Percentiles rank a stretch among this genome's conserved stretches.
Conservation (phyloP, 2,329 filamentous ascomycete genomes). For the Emmonsia crescens region DNA sequence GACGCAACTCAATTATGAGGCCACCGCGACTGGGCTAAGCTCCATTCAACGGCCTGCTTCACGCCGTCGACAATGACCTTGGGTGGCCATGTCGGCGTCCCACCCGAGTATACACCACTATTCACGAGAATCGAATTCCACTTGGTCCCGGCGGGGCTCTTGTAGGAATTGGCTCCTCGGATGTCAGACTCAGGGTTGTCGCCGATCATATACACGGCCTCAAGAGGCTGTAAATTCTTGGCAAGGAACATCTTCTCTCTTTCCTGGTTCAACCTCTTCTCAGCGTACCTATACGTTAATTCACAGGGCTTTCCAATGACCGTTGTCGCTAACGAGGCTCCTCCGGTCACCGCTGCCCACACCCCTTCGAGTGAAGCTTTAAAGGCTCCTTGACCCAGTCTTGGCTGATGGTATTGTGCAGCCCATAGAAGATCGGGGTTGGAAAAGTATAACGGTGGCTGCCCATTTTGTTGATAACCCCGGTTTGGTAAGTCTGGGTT, state of each 20-base stretch:
- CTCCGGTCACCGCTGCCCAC: slow-evolving; percentile 62
- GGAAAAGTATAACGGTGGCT: slow-evolving; percentile 74
- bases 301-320: slow-evolving; percentile 75
- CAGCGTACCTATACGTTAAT: slow-evolving; percentile 73
- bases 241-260: slow-evolving; percentile 39
- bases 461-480: slow-evolving; percentile 73
- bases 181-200: slow-evolving; percentile 89
- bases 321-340: slow-evolving; percentile 45
- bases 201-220: slow-evolving; percentile 85
- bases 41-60: slow-evolving; percentile 65
- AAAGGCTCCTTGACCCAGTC: slow-evolving; percentile 87
- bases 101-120: slow-evolving; percentile 62
- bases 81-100: slow-evolving; percentile 51
- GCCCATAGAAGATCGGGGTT: slow-evolving; percentile 90
- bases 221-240: slow-evolving; percentile 39
- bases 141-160: slow-evolving; percentile 53
- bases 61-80: slow-evolving; percentile 63
- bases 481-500: slow-evolving; percentile 52
- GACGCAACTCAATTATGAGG: not conserved
- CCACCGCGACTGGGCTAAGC: slow-evolving; percentile 46
- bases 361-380: slow-evolving; percentile 69
- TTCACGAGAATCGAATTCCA: slow-evolving; percentile 70
- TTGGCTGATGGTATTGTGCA: slow-evolving; percentile 69
- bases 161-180: slow-evolving; percentile 67
- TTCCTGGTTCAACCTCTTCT: slow-evolving; percentile 57